Evolutionary conservation across 2,329 filamentous ascomycete genomes (phyloP), one percentile per base, ranked within the genome.

Genomic region (Neoascochyta sp.): DNA sequence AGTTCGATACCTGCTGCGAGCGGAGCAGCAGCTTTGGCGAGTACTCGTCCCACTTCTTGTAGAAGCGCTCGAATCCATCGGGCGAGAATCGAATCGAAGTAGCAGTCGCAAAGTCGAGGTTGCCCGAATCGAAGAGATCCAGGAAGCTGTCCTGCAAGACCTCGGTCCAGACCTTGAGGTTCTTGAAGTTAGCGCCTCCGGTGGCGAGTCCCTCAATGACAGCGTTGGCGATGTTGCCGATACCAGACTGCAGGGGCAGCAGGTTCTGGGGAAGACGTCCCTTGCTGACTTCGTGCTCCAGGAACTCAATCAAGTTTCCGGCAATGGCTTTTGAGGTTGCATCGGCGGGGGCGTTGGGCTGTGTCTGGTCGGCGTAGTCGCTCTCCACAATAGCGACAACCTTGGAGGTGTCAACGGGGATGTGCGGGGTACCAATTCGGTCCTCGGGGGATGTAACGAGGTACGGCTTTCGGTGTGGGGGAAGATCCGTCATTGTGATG

Each of bases 131-230:
- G 65, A 94, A 93, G 32, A 94, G 82, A 61, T 94, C 88, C 14
- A 94, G 76, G 78, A 94, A 94, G 13, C 84, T 88, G 62, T 94
- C 87, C 68, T 94, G 87, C 34, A 94, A 79, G 26, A 94, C 87
- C 66, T 94, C 87, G 14, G 88, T 94, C 88, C 87, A 94, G 21
- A 94, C 88, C 60, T 84, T 88, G 35, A 95, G 75, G 68, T 93
- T 85, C 58, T 78, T 76, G 73, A 94, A 94, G 62, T 89, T 82
- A 45, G 84, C 85, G 38, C 71, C 72, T 9, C 74, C 74, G 36
- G 83, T 77, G 44, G 80, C 77, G 33, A 94, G 77, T 9, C 87
- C 88, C 38, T 87, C 86, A 37, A 94, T 80, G 41, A 94, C 88
- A 20, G 87, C 87, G 63, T 94, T 94, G 64, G 87, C 87, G 47